Base-by-base conservation (phyloP, 1,284 basidiomycete species). In the Thelephora terrestris region DNA sequence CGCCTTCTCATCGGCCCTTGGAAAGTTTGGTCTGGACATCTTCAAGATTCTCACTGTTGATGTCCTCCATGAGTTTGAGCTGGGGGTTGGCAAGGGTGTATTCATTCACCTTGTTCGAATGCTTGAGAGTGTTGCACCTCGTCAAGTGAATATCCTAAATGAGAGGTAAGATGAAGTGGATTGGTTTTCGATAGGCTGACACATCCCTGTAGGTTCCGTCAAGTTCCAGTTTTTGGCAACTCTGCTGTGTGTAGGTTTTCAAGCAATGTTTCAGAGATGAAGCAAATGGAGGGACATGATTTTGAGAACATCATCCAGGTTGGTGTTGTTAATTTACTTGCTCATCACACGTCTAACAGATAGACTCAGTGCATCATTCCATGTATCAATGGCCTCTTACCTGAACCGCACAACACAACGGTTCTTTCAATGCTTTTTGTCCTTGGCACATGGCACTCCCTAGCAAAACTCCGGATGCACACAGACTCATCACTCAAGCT, bases 21-120 rank as follows among this genome's bases (percentile, higher is more conserved):
- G 0, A 17, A 34, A 0, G 47, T 60, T 1, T 61, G 57, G 0
- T n/a, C 55, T 63, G 16, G 54, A 67, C 24, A 47, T 59, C 4
- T 66, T 60, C 40, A 47, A 24, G 1, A 52, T 66, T 29, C 55
- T 71, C 1, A 57, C 61, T 0, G 57, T 62, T 0, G 68, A 71
- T 48, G 14, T 68, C 7, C 42, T 71, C 50, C 68, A 71, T 46
- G 62, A 71, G 49, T 57, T 65, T 35, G 65, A 70, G 48, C 52
- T 69, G 0, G 69, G 67, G 1, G 58, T 65, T 0, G 70, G 68
- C 65, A 69, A 65, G 47, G 43, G 52, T 0, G 21, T 66, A 0
- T 61, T 69, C 34, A 58, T 49, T 0, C 70, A 71, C 47, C 50
- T 69, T 0, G 43, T 69, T 1, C 62, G 65, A 1, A 58, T 69